Evolutionary conservation across 2,329 filamentous ascomycete genomes (phyloP), one percentile per base, ranked within the genome.

Genomic region (Trichoderma gracile): DNA sequence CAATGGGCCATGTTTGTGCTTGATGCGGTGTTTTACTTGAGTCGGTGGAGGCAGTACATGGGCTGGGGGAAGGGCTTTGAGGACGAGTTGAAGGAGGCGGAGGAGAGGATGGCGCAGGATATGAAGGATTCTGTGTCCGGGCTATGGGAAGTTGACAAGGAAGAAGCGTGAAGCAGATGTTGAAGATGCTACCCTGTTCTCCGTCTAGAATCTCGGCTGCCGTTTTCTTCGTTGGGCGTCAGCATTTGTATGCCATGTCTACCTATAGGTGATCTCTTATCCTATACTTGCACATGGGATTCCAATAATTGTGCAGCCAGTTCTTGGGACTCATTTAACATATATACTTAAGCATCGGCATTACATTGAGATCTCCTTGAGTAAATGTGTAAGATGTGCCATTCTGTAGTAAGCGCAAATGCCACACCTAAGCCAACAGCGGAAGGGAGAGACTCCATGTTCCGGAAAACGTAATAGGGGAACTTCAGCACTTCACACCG

Each of bases 91-190:
- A 64, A 64, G 55, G 62, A 64, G 27, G 62, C 62, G 9, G 62
- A 64, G 53, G 62, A 64, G 53, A 59, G 53, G 23, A 57, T 57
- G 53, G 62, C 62, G 0, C 53, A 64, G 10, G 62, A 64, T 8
- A 50, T 64, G 62, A 64, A 64, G n/a, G 54, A 59, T 45, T 58
- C 62, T 19, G 33, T 64, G 42, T 63, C 60, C 23, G 52, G 60
- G 17, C 42, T 63, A 0, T 63, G 60, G 60, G 60, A 63, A 19
- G 43, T 56, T 7, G 52, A 56, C 19, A 53, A 63, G 17, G 43
- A 55, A 17, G 52, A n/a, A 3, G 23, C 21, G 21, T 63, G 23
- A 56, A 38, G 50, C 19, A 33, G 5, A 49, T 3, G 17, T n/a
- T 17, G n/a, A 23, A 10, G 10, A 15, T 17, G 8, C 17, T 25